Conservation (phyloP, 2,329 filamentous ascomycete species). For the Colletotrichum trifolii region DNA sequence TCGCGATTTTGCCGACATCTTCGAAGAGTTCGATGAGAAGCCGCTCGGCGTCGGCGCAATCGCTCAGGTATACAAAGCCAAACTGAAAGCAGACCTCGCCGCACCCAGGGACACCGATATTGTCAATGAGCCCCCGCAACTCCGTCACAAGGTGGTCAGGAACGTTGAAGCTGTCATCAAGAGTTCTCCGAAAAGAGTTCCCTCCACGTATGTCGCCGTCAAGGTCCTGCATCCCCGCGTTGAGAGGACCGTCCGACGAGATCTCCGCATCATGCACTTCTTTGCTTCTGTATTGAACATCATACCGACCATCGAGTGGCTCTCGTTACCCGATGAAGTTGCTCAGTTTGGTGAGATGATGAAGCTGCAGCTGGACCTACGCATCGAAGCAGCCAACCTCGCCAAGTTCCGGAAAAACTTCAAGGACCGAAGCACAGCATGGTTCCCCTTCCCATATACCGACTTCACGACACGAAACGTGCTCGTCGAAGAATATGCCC, state of each 20-base stretch:
- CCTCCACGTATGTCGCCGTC: constrained; percentile 92
- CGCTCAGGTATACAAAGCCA: constrained; percentile 97
- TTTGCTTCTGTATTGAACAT: constrained; percentile 87
- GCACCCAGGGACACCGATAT: constrained; percentile 70
- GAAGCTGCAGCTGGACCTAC: constrained; percentile 93
- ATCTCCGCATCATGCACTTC: constrained; percentile 92
- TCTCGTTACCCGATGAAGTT: constrained; percentile 95
- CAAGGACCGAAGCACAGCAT: constrained; percentile 88
- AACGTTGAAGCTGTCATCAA: constrained; percentile 91
- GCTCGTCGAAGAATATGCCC: constrained; percentile 93
- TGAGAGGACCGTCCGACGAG: constrained; percentile 88
- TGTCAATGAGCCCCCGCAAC: constrained; percentile 55
- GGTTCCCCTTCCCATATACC: constrained; percentile 94
- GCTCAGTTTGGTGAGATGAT: constrained; percentile 98
- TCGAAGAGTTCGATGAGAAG: constrained; percentile 91
- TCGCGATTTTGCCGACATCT: constrained; percentile 86
- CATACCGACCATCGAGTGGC: constrained; percentile 96
- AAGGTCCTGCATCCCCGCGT: constrained; percentile 95
- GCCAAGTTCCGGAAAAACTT: constrained; percentile 91
- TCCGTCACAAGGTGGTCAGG: constrained; percentile 77
- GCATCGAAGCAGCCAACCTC: constrained; percentile 93
- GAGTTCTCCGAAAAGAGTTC: constrained; percentile 84
- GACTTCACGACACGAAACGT: constrained; percentile 94
- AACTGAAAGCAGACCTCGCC: constrained; percentile 82
- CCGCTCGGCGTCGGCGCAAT: constrained; percentile 96